A percentile compares a stretch with the other conserved stretches of the same genome.
These are phyloP conservation scores for Metschnikowia cerradonensis DNA, from an alignment of 805 yeast genomes.

Conservation along the genomic window DNA sequence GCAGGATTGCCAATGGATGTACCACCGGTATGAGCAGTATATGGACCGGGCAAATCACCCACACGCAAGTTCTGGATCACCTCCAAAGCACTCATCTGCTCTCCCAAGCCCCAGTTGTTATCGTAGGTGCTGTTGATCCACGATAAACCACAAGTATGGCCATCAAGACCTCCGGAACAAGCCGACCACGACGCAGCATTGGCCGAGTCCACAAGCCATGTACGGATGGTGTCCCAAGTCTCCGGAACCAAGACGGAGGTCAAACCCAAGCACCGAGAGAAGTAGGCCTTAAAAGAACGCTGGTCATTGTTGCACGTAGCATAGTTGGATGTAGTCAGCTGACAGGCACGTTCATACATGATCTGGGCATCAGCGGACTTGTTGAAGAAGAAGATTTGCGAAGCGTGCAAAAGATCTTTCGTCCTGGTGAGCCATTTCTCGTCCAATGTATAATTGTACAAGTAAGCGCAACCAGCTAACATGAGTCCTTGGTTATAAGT, in stretches of 20 bases:
- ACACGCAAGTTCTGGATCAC: constrained; percentile 21
- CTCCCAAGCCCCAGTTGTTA: constrained; percentile 18
- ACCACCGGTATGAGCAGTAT: constrained; percentile 35
- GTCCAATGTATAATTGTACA: constrained; percentile 70
- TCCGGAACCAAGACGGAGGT: constrained; percentile 71
- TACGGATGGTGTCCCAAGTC: constrained; percentile 43
- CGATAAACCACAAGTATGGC: constrained; percentile 21
- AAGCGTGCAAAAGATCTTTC: constrained; percentile 49
- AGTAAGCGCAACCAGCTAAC: constrained; percentile 74
- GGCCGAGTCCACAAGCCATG: constrained; percentile 40
- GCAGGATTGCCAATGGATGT: constrained; percentile 30
- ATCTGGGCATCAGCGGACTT: constrained; percentile 34
- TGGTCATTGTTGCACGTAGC: constrained; percentile 77
- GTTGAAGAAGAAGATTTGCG: constrained; percentile 51
- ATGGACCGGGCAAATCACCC: constrained; percentile 27
- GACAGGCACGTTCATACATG: constrained; percentile 85
- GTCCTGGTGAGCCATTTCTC: constrained; percentile 65
- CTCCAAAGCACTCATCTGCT: constrained; percentile 22
- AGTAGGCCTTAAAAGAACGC: constrained; percentile 85
- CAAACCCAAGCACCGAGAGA: constrained; percentile 68
- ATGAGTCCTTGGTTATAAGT: constrained; percentile 81
- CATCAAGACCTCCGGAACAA: constrained; percentile 19
- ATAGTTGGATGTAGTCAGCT: constrained; percentile 33
- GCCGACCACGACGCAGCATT: constrained; percentile 20
- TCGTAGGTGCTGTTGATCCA: constrained; percentile 20